A percentile compares a stretch with the other conserved stretches of the same genome.
Evolutionary conservation across 345 rosid genomes (phyloP).

Genomic region (Populus nigra): DNA sequence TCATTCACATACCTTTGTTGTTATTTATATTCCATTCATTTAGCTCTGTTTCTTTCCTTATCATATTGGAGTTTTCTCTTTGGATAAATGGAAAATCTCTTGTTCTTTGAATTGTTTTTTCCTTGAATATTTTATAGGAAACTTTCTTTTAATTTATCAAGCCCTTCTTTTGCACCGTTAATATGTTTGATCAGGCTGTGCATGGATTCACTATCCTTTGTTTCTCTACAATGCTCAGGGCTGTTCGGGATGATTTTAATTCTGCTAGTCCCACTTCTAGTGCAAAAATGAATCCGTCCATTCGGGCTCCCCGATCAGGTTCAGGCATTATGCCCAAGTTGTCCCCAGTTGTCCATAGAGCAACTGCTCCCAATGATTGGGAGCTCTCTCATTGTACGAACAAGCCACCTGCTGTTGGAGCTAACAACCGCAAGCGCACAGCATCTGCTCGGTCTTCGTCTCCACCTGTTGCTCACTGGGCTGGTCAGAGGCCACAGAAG

Average conservation of each 20-base stretch:
- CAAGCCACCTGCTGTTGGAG: constrained; percentile 68
- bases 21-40: not conserved
- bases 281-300: constrained; percentile 56
- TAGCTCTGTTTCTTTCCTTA: not conserved
- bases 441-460: constrained; percentile 67
- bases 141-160: not conserved
- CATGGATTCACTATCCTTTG: constrained; percentile 4
- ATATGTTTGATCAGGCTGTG: not conserved
- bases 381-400: constrained; percentile 75
- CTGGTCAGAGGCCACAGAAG: constrained; percentile 84
- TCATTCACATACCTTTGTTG: constrained; percentile 4
- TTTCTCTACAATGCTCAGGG: constrained; percentile 43
- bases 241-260: constrained; percentile 63
- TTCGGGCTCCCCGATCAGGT: constrained; percentile 75
- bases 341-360: constrained; percentile 61
- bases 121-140: not conserved
- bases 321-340: constrained; percentile 61
- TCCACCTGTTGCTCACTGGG: constrained; percentile 84
- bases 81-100: not conserved
- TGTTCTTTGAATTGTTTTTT: not conserved
- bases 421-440: constrained; percentile 70
- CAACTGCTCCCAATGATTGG: constrained; percentile 70
- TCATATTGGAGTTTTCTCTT: not conserved
- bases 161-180: not conserved
- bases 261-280: constrained; percentile 68